A percentile compares a stretch with the other conserved stretches of the same genome.
Conservation (phyloP, 768 basidiomycete genomes). For the Pleurotus pulmonarius region DNA sequence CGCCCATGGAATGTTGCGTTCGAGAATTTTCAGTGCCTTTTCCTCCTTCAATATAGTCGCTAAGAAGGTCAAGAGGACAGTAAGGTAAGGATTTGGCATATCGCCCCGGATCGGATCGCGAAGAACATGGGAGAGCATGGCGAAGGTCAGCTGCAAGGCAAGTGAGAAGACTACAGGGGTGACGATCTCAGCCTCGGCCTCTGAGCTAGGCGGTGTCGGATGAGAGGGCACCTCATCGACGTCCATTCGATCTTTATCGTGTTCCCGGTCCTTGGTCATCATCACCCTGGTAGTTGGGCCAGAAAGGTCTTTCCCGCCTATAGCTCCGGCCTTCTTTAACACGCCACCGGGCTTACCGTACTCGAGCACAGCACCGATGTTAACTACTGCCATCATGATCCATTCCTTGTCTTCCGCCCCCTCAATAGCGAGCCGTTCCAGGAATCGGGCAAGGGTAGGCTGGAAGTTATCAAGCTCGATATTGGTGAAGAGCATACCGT, state of each 20-base stretch:
- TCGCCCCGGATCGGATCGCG: constrained; percentile 54
- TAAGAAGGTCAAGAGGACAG: constrained; percentile 85
- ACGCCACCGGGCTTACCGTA: constrained; percentile 78
- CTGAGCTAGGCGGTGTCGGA: constrained; percentile 25
- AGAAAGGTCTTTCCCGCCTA: constrained; percentile 36
- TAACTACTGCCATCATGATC: constrained; percentile 94
- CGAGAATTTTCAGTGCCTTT: constrained; percentile 57
- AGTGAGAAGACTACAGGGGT: constrained; percentile 65
- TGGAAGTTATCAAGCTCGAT: constrained; percentile 92
- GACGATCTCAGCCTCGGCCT: constrained; percentile 32
- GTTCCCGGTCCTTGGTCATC: constrained; percentile 44
- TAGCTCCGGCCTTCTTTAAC: constrained; percentile 58
- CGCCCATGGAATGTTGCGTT: constrained; percentile 83
- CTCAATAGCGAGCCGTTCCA: constrained; percentile 84
- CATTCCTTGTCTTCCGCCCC: constrained; percentile 82
- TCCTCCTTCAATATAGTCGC: constrained; percentile 68
- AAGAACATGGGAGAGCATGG: constrained; percentile 71
- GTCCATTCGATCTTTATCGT: constrained; percentile 59
- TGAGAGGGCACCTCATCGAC: constrained; percentile 39
- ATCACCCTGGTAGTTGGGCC: constrained; percentile 25
- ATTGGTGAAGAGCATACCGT: constrained; percentile 96
- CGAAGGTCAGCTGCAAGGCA: constrained; percentile 76
- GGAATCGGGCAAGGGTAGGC: constrained; percentile 74
- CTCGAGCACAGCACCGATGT: constrained; percentile 79
- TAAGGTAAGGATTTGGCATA: constrained; percentile 81